Evolutionary conservation across 73 alveolate genomes (phyloP).

Genomic region (Effrenium voratum): DNA sequence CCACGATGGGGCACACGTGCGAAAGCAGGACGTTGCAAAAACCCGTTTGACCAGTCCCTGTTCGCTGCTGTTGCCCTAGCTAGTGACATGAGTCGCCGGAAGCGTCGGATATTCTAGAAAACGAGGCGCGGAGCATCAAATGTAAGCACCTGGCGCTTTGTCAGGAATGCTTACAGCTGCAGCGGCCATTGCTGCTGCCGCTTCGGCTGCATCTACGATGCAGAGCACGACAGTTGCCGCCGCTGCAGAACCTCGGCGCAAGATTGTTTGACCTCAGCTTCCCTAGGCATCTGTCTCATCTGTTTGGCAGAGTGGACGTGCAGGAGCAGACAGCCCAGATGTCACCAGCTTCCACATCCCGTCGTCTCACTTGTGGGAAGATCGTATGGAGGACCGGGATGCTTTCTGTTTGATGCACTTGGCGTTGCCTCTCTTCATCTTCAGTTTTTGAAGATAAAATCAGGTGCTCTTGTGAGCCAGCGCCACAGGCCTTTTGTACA

Average conservation of each 20-base stretch:
- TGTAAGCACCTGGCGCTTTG: neutral
- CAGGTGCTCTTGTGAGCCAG: too few relatives aligned
- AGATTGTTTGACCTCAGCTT: too few relatives aligned
- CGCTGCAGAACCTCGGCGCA: neutral
- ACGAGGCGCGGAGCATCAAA: neutral
- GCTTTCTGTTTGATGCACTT: too few relatives aligned
- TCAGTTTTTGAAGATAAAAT: too few relatives aligned
- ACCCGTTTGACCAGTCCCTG: neutral
- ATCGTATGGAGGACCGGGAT: constrained; percentile 44
- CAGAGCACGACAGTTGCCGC: constrained; percentile 62
- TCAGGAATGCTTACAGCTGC: constrained; percentile 76
- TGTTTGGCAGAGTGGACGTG: too few relatives aligned
- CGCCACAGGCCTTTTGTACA: too few relatives aligned
- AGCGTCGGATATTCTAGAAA: neutral
- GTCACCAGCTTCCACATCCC: constrained; percentile 77
- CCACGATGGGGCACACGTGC: neutral
- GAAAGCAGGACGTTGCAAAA: constrained; percentile 6
- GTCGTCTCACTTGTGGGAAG: constrained; percentile 55
- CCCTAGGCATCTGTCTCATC: too few relatives aligned
- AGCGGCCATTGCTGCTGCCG: constrained; percentile 82
- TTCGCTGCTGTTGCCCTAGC: neutral
- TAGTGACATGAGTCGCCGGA: neutral
- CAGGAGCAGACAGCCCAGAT: constrained; percentile 35
- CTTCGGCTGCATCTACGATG: constrained; percentile 54
- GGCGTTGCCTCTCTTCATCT: too few relatives aligned